phyloP scores from a whole-genome alignment of 306 rosid species.

The Luffa aegyptiaca region DNA sequence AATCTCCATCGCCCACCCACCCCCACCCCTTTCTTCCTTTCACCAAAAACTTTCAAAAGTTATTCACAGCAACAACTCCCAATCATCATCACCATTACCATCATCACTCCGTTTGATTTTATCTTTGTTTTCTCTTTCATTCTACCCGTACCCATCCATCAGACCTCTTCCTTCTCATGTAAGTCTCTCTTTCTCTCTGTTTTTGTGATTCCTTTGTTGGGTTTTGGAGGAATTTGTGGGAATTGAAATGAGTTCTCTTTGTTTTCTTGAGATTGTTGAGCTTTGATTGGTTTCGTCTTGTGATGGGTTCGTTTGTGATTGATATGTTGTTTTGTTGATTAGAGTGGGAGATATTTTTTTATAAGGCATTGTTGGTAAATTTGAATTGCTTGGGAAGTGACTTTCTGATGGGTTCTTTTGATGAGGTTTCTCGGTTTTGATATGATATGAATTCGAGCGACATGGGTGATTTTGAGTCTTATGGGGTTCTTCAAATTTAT shows the following conservation, averaged over 20 bases:
- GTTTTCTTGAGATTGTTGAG: not conserved
- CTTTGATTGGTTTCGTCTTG: not conserved
- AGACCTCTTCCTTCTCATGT: conserved; percentile 17
- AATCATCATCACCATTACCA: conserved; percentile 14
- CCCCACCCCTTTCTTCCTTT: not conserved
- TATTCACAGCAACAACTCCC: conserved; percentile 22
- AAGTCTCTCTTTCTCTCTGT: conserved; percentile 27
- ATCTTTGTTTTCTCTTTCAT: conserved; percentile 28
- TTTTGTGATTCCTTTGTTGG: not conserved
- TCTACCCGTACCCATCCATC: conserved; percentile 24
- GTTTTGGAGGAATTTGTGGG: not conserved
- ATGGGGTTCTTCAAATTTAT: conserved; percentile 61
- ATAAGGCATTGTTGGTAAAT: not conserved
- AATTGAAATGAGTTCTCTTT: not conserved
- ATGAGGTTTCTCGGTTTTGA: conserved; percentile 36
- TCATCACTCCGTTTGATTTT: conserved; percentile 23
- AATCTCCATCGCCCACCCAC: conserved; percentile 36
- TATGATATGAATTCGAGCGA: conserved; percentile 39
- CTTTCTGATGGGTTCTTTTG: conserved; percentile 57
- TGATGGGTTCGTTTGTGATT: not conserved
- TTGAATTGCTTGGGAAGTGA: not conserved
- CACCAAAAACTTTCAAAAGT: conserved; percentile 6
- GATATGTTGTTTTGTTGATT: not conserved
- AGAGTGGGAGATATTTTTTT: not conserved
- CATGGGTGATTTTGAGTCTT: conserved; percentile 30